Conservation (phyloP, 2,329 filamentous ascomycete genomes). For the Penicillium hordei region DNA sequence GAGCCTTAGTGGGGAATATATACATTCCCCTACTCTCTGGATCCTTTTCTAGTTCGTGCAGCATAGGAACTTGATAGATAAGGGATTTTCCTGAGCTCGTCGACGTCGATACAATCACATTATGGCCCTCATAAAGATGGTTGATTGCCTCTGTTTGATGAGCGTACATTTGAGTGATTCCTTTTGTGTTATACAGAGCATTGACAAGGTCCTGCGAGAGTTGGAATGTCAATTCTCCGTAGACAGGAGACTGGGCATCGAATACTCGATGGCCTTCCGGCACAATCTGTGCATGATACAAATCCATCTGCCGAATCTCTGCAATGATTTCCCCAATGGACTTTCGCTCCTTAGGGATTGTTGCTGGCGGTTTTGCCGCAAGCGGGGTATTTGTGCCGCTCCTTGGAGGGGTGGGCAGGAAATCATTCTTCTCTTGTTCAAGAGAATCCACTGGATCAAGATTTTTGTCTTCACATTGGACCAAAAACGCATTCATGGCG, state of each 20-base stretch:
- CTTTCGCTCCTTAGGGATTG: conserved; percentile 77
- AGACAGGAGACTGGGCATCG: conserved; percentile 76
- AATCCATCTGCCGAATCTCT: conserved; percentile 76
- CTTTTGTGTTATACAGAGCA: conserved; percentile 86
- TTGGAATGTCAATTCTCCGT: conserved; percentile 79
- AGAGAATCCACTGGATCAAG: conserved; percentile 69
- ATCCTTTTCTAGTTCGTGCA: conserved; percentile 81
- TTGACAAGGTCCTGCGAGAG: conserved; percentile 94
- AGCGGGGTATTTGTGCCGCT: conserved; percentile 40
- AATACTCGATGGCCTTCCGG: conserved; percentile 90
- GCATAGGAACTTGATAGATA: conserved; percentile 94
- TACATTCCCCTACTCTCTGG: conserved; percentile 82
- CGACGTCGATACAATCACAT: conserved; percentile 91
- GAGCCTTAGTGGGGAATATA: conserved; percentile 94
- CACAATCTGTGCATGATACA: conserved; percentile 92
- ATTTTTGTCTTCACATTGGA: conserved; percentile 63
- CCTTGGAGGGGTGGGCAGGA: conserved; percentile 61
- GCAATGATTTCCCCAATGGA: conserved; percentile 79
- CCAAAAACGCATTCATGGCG: conserved; percentile 75
- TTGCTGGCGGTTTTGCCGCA: conserved; percentile 57
- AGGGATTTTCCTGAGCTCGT: conserved; percentile 96
- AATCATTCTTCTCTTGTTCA: conserved; percentile 57
- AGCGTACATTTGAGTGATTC: conserved; percentile 81
- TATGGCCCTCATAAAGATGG: conserved; percentile 72
- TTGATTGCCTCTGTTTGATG: conserved; percentile 96